A percentile compares a stretch with the other conserved stretches of the same genome.
Evolutionary conservation across 176 grass and related monocot genomes (phyloP).

Genomic region (Poa pratensis): DNA sequence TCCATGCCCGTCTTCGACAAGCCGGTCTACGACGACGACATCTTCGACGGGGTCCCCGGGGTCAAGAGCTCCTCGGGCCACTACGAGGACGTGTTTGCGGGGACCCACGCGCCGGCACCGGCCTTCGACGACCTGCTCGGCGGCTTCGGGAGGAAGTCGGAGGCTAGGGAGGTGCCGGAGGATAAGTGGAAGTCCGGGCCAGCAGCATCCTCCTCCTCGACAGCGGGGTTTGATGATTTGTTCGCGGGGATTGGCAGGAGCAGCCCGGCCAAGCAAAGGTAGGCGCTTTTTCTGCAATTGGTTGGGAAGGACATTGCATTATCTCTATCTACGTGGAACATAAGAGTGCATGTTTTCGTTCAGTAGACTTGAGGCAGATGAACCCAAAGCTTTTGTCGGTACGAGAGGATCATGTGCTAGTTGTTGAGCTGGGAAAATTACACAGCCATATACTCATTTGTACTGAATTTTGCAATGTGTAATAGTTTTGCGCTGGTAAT

Average conservation of each 20-base stretch:
- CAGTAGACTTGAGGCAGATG: conserved; percentile 1
- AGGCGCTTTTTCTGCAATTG: conserved; percentile 2
- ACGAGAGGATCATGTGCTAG: neutral
- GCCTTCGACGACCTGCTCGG: conserved; percentile 74
- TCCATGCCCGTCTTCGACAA: conserved; percentile 58
- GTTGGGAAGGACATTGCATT: neutral
- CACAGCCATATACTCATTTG: neutral
- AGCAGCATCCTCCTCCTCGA: conserved; percentile 12
- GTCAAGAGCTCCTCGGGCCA: conserved; percentile 50
- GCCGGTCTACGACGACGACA: conserved; percentile 66
- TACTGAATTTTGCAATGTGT: conserved; percentile 8
- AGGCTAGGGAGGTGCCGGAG: conserved; percentile 23
- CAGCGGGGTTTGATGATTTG: conserved; percentile 77
- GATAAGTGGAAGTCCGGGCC: conserved; percentile 49
- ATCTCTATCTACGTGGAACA: neutral
- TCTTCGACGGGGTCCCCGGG: conserved; percentile 66
- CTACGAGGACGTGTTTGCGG: conserved; percentile 68
- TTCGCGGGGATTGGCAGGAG: conserved; percentile 72
- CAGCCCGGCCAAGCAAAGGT: conserved; percentile 43
- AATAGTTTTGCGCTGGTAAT: conserved; percentile 18
- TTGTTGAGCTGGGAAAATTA: conserved; percentile 30
- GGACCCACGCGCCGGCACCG: conserved; percentile 38
- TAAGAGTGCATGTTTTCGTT: conserved; percentile 16
- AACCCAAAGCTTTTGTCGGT: conserved; percentile 15
- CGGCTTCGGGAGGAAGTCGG: conserved; percentile 50